These are phyloP conservation scores for Tinospora cordifolia DNA, from an alignment of 164 flowering plant species.

Conservation along the genomic window DNA sequence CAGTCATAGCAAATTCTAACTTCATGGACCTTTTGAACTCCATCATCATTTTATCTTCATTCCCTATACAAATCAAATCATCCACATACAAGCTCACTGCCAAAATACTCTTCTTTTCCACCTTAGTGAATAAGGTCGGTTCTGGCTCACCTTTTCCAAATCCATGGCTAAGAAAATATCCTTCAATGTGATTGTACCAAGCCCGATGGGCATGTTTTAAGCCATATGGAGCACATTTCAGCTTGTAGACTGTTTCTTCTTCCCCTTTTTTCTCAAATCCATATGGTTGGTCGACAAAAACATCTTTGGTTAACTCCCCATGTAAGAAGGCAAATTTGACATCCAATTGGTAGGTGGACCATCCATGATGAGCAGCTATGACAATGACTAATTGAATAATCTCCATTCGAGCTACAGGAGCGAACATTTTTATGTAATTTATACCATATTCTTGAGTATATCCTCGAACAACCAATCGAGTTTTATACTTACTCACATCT, in stretches of 20 bases:
- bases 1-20: no score
- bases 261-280: no score
- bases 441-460: neutral
- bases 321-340: conserved; percentile 1
- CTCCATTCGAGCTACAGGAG: neutral
- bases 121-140: neutral
- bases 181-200: neutral
- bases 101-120: neutral
- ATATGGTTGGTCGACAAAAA: conserved; percentile 1
- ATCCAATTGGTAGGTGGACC: neutral
- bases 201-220: neutral
- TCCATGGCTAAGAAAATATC: neutral
- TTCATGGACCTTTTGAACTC: no score
- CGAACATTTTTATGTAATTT: neutral
- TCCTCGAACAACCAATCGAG: neutral
- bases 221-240: no score
- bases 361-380: neutral
- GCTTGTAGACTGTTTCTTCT: no score
- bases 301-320: neutral
- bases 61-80: no score
- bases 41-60: no score
- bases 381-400: neutral
- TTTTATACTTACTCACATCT: neutral
- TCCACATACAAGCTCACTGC: no score
- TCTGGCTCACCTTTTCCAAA: neutral